A percentile compares a stretch with the other conserved stretches of the same genome.
phyloP scores from a whole-genome alignment of 169 alveolate species.

The Perkinsus chesapeaki region DNA sequence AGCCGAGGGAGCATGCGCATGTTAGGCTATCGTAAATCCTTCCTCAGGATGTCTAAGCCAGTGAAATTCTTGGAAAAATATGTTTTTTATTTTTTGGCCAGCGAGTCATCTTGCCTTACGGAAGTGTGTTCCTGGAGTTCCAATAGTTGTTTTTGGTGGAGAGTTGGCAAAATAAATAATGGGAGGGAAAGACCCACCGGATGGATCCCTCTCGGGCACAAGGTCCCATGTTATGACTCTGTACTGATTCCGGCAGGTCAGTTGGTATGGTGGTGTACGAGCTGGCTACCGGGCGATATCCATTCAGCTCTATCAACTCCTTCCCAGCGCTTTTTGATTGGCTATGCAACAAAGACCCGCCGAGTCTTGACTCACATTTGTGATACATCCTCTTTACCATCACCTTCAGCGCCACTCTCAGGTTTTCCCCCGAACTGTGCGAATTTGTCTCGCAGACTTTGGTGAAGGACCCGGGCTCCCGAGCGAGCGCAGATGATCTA shows the following conservation, averaged over 20 bases:
- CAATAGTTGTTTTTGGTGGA: too few relatives aligned
- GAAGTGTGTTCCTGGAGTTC: too few relatives aligned
- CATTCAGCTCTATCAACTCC: conserved; percentile 32
- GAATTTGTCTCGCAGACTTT: neutral
- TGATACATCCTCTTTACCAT: neutral
- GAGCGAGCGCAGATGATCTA: neutral
- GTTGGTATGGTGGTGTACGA: conserved; percentile 55
- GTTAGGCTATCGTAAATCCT: too few relatives aligned
- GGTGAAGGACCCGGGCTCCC: neutral
- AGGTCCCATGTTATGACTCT: too few relatives aligned
- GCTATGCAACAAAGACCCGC: neutral
- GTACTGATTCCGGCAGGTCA: neutral
- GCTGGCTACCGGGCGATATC: conserved; percentile 52
- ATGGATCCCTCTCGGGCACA: too few relatives aligned
- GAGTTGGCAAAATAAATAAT: too few relatives aligned
- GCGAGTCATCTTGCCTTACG: too few relatives aligned
- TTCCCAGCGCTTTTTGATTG: conserved; percentile 10
- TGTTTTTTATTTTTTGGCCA: too few relatives aligned
- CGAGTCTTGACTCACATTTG: neutral
- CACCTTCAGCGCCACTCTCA: neutral
- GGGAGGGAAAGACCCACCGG: too few relatives aligned
- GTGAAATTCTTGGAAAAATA: too few relatives aligned
- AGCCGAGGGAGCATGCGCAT: too few relatives aligned
- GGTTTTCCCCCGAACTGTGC: conserved; percentile 6
- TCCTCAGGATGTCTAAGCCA: too few relatives aligned